phyloP scores from a whole-genome alignment of 768 basidiomycete genomes.

The Lactifluus subvellereus region DNA sequence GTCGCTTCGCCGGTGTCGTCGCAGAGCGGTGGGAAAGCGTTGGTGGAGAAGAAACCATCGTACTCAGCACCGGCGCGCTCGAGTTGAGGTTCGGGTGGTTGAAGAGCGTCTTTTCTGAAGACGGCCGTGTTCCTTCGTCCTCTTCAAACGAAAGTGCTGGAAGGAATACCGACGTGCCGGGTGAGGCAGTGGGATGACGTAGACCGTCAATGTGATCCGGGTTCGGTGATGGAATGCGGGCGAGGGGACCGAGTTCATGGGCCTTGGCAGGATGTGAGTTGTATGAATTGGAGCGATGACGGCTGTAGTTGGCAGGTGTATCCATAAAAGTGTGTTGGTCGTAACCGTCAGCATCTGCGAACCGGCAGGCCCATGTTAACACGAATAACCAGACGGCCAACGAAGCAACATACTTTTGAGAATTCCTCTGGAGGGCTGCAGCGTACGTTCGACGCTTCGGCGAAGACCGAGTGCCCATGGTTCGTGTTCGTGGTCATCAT shows the following conservation, averaged over 20 bases:
- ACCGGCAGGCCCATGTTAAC: background rate
- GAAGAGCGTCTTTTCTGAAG: constrained; percentile 54
- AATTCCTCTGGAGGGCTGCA: constrained; percentile 74
- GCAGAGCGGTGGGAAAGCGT: constrained; percentile 67
- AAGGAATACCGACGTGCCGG: constrained; percentile 33
- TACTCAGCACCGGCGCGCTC: constrained; percentile 81
- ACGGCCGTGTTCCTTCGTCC: constrained; percentile 34
- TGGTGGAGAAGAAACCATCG: constrained; percentile 43
- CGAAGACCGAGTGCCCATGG: constrained; percentile 76
- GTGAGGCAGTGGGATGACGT: constrained; percentile 43
- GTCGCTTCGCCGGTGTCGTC: constrained; percentile 61
- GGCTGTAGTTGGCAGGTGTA: constrained; percentile 40
- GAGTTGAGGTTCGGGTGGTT: constrained; percentile 69
- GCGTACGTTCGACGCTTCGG: constrained; percentile 60
- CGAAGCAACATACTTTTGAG: constrained; percentile 60
- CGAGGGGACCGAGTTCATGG: constrained; percentile 66
- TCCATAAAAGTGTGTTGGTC: constrained; percentile 53
- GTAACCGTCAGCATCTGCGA: constrained; percentile 63
- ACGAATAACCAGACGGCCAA: constrained; percentile 12
- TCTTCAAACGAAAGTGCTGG: constrained; percentile 56
- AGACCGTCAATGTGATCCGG: constrained; percentile 86
- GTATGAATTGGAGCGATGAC: constrained; percentile 82
- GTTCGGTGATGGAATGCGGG: constrained; percentile 76
- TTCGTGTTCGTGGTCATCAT: constrained; percentile 54
- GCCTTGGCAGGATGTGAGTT: constrained; percentile 46